Evolutionary conservation across 441 rosid species (phyloP), one percentile per base, ranked within the genome.

Genomic region (Adansonia grandidieri): DNA sequence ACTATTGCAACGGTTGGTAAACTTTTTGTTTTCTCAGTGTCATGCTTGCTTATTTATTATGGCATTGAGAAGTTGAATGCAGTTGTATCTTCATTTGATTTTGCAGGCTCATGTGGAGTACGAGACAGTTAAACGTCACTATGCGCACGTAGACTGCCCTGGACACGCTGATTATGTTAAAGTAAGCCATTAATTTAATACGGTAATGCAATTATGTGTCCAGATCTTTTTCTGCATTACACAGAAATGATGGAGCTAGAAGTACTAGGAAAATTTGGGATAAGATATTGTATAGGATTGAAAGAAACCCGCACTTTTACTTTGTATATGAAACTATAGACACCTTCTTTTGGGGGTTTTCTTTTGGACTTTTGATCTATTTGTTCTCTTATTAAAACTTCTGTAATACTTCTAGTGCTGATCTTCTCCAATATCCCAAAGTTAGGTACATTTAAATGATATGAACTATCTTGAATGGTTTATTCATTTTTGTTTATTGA

Each of bases 41-140:
- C 42, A 37, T 37, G 42, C 42, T 37, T 37, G 42, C 42, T 37
- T 37, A 3, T 37, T 37, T 37, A 37, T 37, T 37, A 37, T 37
- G 42, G 42, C 42, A 5, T 37, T 37, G 42, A 37, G 42, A 37
- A 37, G 42, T 37, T 37, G 42, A 37, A 37, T 37, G 42, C 42
- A 37, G 6, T 53, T 5, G 42, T 20, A 40, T 19, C 3, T 6
- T 13, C n/a, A 4, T 57, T 71, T 37, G 42, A 37, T 37, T 48
- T 45, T 84, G 78, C 86, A 97, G 97, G 98, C 99, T 71, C 99
- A 97, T 14, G 99, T 97, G 75, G 99, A 97, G 85, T 97, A 97
- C 60, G 99, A 97, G 88, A 97, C 99, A 48, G 84, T 81, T 0
- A 97, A 97, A 47, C 54, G 72, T 19, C 72, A 68, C 37, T 68